A percentile compares a stretch with the other conserved stretches of the same genome.
These are phyloP conservation scores for Trifolium dubium DNA, from an alignment of 306 rosid species.

Conservation along the genomic window DNA sequence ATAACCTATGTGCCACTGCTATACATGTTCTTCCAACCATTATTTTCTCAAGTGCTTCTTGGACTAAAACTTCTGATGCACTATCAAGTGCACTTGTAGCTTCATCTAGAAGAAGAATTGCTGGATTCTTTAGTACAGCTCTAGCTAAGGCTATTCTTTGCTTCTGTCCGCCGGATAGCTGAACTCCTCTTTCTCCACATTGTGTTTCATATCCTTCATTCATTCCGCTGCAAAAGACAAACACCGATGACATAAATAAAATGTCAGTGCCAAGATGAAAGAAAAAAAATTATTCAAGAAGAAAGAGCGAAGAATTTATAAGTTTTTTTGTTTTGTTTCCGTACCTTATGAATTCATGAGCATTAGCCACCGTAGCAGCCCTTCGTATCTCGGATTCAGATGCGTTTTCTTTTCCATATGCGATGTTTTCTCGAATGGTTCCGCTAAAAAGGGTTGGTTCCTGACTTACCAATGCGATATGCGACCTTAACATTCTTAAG, in stretches of 20 bases:
- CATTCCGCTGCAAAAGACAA: conserved; percentile 66
- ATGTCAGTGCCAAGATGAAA: not conserved
- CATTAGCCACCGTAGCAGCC: conserved; percentile 86
- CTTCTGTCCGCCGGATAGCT: conserved; percentile 92
- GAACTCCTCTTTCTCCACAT: conserved; percentile 92
- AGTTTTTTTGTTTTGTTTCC: not conserved
- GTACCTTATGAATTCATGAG: conserved; percentile 93
- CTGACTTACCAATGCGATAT: conserved; percentile 81
- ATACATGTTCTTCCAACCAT: conserved; percentile 78
- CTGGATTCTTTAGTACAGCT: conserved; percentile 77
- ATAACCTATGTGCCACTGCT: conserved; percentile 76
- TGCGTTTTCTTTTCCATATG: conserved; percentile 72
- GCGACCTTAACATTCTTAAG: conserved; percentile 75
- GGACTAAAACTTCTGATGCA: conserved; percentile 68
- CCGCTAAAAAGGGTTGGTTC: conserved; percentile 85
- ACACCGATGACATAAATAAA: not conserved
- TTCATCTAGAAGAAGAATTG: conserved; percentile 84
- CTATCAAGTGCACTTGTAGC: conserved; percentile 96
- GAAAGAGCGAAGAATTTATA: not conserved
- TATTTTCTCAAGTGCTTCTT: conserved; percentile 85
- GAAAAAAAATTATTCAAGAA: not conserved
- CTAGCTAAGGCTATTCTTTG: conserved; percentile 88
- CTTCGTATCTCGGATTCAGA: conserved; percentile 78
- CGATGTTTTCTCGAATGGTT: conserved; percentile 73
- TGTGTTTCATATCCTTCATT: conserved; percentile 73